Evolutionary conservation across 2,329 filamentous ascomycete species (phyloP).

Genomic region (Cordyceps javanica): DNA sequence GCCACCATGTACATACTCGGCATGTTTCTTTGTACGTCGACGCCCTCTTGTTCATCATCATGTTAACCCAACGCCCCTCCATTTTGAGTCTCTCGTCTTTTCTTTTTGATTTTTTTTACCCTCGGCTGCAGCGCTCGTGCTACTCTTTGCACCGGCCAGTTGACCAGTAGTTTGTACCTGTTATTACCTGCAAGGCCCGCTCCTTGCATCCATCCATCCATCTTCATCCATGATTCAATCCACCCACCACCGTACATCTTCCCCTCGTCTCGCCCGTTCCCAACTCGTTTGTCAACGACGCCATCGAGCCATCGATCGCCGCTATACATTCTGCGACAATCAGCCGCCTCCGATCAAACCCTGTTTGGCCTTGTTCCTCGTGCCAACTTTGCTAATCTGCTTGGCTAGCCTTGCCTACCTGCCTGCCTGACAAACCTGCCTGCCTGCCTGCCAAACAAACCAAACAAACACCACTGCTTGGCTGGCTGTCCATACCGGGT

Average conservation of each 20-base stretch:
- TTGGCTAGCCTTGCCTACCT: neutral
- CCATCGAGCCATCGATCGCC: neutral
- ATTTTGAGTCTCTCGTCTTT: neutral
- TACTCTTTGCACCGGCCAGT: no score
- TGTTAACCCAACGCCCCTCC: neutral
- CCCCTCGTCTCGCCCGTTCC: neutral
- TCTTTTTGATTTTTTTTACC: no score
- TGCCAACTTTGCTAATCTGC: neutral
- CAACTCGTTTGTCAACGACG: neutral
- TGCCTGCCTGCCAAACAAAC: no score
- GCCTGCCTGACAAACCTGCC: neutral
- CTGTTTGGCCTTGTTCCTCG: neutral
- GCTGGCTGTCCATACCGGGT: no score
- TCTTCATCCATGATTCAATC: neutral
- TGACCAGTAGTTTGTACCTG: no score
- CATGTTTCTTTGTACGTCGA: neutral
- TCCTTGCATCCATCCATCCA: neutral
- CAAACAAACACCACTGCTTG: no score
- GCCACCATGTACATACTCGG: no score
- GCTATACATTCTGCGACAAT: neutral
- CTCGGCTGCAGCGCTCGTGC: no score
- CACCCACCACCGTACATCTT: no score
- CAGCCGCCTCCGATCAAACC: neutral
- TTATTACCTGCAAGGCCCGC: no score
- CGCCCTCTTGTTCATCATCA: neutral